Base-by-base conservation (phyloP, 164 flowering plant genomes). In the Tinospora cordifolia region DNA sequence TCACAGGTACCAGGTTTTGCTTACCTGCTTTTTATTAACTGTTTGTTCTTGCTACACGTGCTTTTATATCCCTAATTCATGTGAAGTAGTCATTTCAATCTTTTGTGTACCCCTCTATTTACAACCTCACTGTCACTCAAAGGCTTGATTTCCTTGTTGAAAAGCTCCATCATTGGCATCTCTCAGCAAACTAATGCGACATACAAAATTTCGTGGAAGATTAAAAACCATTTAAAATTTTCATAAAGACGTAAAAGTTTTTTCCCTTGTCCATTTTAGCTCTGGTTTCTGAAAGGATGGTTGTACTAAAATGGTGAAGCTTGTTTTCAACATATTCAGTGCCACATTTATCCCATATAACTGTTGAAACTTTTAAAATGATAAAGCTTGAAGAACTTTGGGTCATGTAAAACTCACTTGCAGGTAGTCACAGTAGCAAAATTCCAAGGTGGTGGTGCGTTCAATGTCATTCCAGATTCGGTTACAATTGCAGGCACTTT, bases 341-440 rank as follows among this genome's bases (percentile, higher is more conserved):
- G 36, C 36, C 36, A 30, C 36, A 30, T 30, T 30, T 30, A 30
- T 30, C 4, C 4, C 36, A 30, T 30, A 30, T 30, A 30, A 30
- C 36, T 30, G 59, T 51, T 51, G 6, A 0, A 19, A 19, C 19
- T 51, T 51, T 51, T 51, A 15, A 19, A 51, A 51, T 51, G 58
- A 1, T 17, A 19, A 1, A 6, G 17, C 21, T n/a, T 2, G 8
- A 15, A 15, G 59, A 15, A 6, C 59, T 51, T 25, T n/a, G 14
- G 14, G 39, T 30, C 59, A 15, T 21, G 8, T 47, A 3, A 3
- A 27, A 70, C 34, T 11, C 47, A 71, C 25, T 40, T 79, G 77
- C 77, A 89, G 91, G 94, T 89, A 69, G 82, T 89, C 62, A 79
- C 90, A n/a, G 91, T 89, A 6, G 72, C 83, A 4, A 83, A 69